Conservation (phyloP, 2,329 filamentous ascomycete genomes). For the Sporothrix pallida region DNA sequence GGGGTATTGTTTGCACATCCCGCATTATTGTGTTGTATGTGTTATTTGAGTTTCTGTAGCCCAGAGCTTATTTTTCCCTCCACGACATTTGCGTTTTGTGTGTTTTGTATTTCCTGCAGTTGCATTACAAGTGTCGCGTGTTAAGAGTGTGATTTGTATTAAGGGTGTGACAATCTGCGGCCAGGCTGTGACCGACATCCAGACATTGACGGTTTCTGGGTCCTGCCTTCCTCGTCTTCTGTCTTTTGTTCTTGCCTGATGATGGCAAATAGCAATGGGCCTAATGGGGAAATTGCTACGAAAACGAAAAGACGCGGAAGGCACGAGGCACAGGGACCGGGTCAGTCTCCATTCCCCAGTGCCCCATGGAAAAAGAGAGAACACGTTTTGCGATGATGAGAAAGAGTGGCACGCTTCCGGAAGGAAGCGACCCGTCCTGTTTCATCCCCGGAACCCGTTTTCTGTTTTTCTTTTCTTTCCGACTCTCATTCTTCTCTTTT, state of each 20-base stretch:
- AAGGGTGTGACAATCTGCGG: slow-evolving; percentile 2
- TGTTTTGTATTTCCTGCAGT: background rate
- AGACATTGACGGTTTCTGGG: slow-evolving; percentile 21
- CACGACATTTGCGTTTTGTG: background rate
- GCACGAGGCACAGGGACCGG: slow-evolving; percentile 10
- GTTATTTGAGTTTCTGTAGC: background rate
- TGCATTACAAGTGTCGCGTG: background rate
- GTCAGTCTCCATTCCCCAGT: background rate
- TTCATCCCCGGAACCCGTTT: slow-evolving; percentile 16
- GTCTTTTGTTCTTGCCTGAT: too few species aligned
- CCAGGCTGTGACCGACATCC: slow-evolving; percentile 13
- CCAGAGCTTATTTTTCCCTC: background rate
- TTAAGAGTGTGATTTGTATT: slow-evolving; percentile 6
- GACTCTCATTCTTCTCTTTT: background rate
- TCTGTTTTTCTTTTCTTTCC: background rate
- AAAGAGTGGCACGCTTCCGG: slow-evolving; percentile 22
- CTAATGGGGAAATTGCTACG: slow-evolving; percentile 4
- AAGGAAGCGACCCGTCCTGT: slow-evolving; percentile 26
- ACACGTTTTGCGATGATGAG: slow-evolving; percentile 5
- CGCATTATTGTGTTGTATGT: background rate
- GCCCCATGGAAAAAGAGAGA: background rate
- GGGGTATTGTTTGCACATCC: slow-evolving; percentile 3
- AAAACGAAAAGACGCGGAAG: background rate
- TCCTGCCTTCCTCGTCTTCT: background rate
- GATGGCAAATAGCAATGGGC: background rate